These are phyloP conservation scores for Trichoderma pleuroti DNA, from an alignment of 2,329 filamentous ascomycete genomes.

Conservation along the genomic window DNA sequence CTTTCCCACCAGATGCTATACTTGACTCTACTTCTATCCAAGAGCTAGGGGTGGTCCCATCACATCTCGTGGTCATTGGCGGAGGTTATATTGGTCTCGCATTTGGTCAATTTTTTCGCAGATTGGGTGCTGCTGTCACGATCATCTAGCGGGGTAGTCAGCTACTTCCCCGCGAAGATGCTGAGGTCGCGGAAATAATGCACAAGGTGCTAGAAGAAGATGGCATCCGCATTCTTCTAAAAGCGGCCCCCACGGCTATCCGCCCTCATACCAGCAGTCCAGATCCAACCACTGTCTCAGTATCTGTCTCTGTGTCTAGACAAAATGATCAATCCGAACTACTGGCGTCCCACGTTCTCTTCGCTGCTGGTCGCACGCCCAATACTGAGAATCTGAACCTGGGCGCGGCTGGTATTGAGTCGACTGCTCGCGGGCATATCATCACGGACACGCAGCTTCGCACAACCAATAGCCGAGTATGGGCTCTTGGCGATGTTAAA, in stretches of 20 bases:
- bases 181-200: constrained; percentile 44
- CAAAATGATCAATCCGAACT: background rate
- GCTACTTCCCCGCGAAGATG: constrained; percentile 45
- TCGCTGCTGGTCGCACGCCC: constrained; percentile 48
- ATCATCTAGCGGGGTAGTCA: constrained; percentile 43
- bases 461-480: constrained; percentile 42
- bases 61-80: constrained; percentile 49
- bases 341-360: constrained; percentile 43
- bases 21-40: constrained; percentile 47
- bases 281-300: constrained; percentile 9
- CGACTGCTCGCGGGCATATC: constrained; percentile 42
- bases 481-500: constrained; percentile 50
- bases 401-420: constrained; percentile 38
- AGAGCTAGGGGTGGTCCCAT: constrained; percentile 42
- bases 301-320: constrained; percentile 23
- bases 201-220: constrained; percentile 44
- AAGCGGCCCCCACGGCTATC: constrained; percentile 27
- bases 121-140: constrained; percentile 48
- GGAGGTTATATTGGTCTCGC: constrained; percentile 53
- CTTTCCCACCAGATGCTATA: constrained; percentile 24
- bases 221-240: constrained; percentile 42
- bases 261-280: background rate
- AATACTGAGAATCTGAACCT: constrained; percentile 48
- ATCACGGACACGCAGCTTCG: constrained; percentile 42
- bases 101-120: constrained; percentile 50